Evolutionary conservation across 1,284 basidiomycete species (phyloP).

Genomic region (Apiotrichum mycotoxinovorans): DNA sequence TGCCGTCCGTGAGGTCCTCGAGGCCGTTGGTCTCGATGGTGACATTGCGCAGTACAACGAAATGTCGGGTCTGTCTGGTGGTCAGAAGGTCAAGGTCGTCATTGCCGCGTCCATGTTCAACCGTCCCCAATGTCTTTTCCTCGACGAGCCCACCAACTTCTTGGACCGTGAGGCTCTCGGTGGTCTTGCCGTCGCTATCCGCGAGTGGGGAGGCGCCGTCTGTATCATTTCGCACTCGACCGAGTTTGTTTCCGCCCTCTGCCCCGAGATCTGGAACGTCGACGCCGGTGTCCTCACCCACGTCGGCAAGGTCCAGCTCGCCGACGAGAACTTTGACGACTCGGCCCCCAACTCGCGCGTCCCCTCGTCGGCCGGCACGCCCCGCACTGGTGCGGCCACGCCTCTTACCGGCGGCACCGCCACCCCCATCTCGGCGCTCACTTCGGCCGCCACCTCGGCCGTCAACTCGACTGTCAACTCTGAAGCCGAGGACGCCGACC

Average conservation of each 20-base stretch:
- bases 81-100: constrained; percentile 97
- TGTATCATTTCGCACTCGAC: constrained; percentile 94
- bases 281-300: constrained; percentile 65
- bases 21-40: constrained; percentile 93
- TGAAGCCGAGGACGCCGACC: constrained; percentile 47
- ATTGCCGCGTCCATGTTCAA: constrained; percentile 94
- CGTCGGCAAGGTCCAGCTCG: constrained; percentile 77
- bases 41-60: constrained; percentile 98
- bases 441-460: constrained; percentile 34
- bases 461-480: constrained; percentile 37
- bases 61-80: constrained; percentile 83
- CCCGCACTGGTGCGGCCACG: constrained; percentile 40
- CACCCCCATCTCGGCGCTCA: constrained; percentile 32
- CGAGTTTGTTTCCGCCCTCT: constrained; percentile 84
- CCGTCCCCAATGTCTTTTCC: constrained; percentile 53
- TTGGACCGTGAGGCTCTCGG: constrained; percentile 63
- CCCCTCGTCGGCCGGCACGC: constrained; percentile 44
- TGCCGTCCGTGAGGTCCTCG: constrained; percentile 80
- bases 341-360: constrained; percentile 40
- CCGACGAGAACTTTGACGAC: constrained; percentile 69
- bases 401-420: constrained; percentile 43
- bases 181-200: constrained; percentile 91
- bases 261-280: constrained; percentile 60
- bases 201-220: constrained; percentile 93
- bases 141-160: constrained; percentile 97